These are phyloP conservation scores for Lasiosphaeria hispida DNA, from an alignment of 495 filamentous ascomycete species.

Conservation along the genomic window DNA sequence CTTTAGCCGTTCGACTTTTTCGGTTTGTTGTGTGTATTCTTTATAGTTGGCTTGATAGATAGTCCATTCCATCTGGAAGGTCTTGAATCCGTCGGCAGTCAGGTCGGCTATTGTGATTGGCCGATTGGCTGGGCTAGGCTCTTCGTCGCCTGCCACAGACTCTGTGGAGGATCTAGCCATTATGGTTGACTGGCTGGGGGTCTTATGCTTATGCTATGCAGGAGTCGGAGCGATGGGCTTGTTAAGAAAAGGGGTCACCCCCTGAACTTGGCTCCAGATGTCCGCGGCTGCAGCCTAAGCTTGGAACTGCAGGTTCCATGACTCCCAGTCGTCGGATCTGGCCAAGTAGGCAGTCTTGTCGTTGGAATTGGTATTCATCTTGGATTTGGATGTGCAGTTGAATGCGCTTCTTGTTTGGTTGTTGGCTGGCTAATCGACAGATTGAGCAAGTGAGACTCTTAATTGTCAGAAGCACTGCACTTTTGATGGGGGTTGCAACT, in stretches of 20 bases:
- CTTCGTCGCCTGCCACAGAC: neutral
- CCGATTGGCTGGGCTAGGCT: neutral
- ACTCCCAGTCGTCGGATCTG: conserved; percentile 8
- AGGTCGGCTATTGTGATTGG: neutral
- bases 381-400: no score
- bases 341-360: no score
- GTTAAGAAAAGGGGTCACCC: conserved; percentile 8
- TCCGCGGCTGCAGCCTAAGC: conserved; percentile 5
- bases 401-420: no score
- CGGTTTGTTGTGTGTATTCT: conserved; percentile 1
- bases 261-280: conserved; percentile 6
- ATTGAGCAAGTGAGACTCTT: no score
- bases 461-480: no score
- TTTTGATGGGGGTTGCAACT: no score
- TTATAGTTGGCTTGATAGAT: conserved; percentile 6
- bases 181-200: neutral
- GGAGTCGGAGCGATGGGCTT: conserved; percentile 5
- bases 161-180: neutral
- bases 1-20: conserved; percentile 1
- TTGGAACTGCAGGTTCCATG: conserved; percentile 11
- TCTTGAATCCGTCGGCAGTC: neutral
- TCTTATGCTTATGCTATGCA: conserved; percentile 3
- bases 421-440: no score
- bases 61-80: conserved; percentile 7
- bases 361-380: no score